Base-by-base conservation (phyloP, 2,329 filamentous ascomycete species). In the Exutisphaerella laricina region DNA sequence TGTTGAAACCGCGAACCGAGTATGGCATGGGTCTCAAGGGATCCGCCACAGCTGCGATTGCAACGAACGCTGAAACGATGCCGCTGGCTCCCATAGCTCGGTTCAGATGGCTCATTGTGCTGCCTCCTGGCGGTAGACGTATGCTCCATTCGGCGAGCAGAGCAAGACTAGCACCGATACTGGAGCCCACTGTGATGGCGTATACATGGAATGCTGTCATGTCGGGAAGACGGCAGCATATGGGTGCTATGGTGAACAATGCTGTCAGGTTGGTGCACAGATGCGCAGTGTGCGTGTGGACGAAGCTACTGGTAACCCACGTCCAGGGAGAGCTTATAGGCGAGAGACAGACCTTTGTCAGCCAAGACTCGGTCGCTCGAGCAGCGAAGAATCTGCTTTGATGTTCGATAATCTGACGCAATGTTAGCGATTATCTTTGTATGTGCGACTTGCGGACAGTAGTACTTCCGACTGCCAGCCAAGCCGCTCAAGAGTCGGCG, bases 221-320 rank as follows among this genome's bases (percentile, higher is more conserved):
- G 35, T 42, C 45, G 3, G 45, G 45, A 13, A 50, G 26, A n/a
- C 23, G 17, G 6, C 32, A 35, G 28, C 38, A 50, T 9, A 37
- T 17, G 3, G 34, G 41, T 1, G 30, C 34, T 4, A 45, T 14
- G 5, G 32, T 29, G 12, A n/a, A 25, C 1, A 48, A 31, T n/a
- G 14, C 35, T n/a, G 45, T 26, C 45, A 45, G 28, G 25, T 44
- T 50, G 7, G 23, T 28, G 4, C 40, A 7, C 2, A 48, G 25
- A 23, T 48, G 45, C 17, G 12, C 26, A 6, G 23, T 5, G 12
- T 45, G 23, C 13, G 43, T 7, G 41, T 50, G 48, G 12, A 41
- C 25, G 45, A 50, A 47, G 29, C 40, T 40, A n/a, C 37, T 28
- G 4, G 44, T 50, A 4, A 50, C 9, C 16, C 46, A 29, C 8